Evolutionary conservation across 1,139 yeast species (phyloP), one percentile per base, ranked within the genome.

Genomic region (Taphrina sp.): DNA sequence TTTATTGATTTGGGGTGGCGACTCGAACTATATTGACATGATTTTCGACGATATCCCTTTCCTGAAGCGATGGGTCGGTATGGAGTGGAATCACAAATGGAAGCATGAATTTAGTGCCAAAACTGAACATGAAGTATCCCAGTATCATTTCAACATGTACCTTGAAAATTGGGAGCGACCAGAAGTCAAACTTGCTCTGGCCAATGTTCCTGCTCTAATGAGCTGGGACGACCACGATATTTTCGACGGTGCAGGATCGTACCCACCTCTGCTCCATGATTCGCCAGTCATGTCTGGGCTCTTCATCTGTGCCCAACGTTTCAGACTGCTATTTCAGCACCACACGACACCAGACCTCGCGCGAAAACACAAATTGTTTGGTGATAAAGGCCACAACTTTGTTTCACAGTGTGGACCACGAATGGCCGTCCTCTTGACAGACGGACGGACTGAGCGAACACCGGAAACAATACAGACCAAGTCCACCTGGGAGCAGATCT

Each of bases 191-290:
- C 16, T 49, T n/a, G 54, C 54, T 3, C 28, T 49, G 24, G 54
- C 54, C 7, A 49, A 49, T 24, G 39, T 49, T 8, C 54, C 54
- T 5, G n/a, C 39, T 5, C 35, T 49, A 22, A 49, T 49, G 54
- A 31, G 34, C 41, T 49, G 54, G 54, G 39, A 39, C 14, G 47
- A 14, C 8, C 16, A 14, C 7, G 54, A 49, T 34, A 85, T 90
- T 57, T 89, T 92, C 63, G 98, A 90, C 67, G 98, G 97, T 2
- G 92, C 81, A 70, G 98, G 97, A 1, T 85, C 95, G 1, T 90
- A 90, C 69, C 75, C 76, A 46, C 86, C 87, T 61, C 60, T 70
- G 1, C 86, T 95, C 44, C 89, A 88, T 96, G 65, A 66, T 1
- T 78, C 82, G 29, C 81, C 80, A 0, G 78, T 86, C 19, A 86